phyloP scores from a whole-genome alignment of 2,329 filamentous ascomycete species.

The Calonectria pseudoreteaudii region DNA sequence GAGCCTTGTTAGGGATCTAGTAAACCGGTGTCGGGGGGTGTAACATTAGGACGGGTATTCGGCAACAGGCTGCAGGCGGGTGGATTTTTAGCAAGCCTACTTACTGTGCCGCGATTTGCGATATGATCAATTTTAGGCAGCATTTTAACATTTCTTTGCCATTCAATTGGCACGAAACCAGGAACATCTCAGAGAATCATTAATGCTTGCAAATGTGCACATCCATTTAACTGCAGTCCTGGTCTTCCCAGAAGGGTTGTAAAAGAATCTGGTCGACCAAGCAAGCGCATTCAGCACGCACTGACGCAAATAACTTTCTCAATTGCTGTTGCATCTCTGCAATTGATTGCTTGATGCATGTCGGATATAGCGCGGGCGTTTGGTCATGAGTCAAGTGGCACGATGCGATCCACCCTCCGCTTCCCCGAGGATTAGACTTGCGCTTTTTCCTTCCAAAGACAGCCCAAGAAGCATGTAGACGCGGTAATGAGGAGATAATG shows the following conservation, averaged over 20 bases:
- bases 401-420: not conserved
- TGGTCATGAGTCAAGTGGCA: not conserved
- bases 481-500: not conserved
- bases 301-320: not conserved
- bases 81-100: not conserved
- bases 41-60: not conserved
- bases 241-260: not conserved
- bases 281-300: not conserved
- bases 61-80: not conserved
- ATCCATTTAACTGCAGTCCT: not conserved
- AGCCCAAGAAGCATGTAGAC: not conserved
- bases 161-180: not conserved
- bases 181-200: not conserved
- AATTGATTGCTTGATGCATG: not conserved
- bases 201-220: not conserved
- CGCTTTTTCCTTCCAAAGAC: not conserved
- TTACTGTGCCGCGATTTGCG: not conserved
- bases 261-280: not conserved
- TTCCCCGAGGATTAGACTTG: not conserved
- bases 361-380: not conserved
- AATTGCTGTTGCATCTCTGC: not conserved
- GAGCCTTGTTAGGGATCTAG: constrained; percentile 32
- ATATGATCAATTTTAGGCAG: not conserved
- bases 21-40: not conserved
- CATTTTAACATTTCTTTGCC: no score